Percentiles rank a stretch among this genome's conserved stretches.
These are phyloP conservation scores for Pleurotus tuoliensis DNA, from an alignment of 768 basidiomycete species.

Conservation along the genomic window DNA sequence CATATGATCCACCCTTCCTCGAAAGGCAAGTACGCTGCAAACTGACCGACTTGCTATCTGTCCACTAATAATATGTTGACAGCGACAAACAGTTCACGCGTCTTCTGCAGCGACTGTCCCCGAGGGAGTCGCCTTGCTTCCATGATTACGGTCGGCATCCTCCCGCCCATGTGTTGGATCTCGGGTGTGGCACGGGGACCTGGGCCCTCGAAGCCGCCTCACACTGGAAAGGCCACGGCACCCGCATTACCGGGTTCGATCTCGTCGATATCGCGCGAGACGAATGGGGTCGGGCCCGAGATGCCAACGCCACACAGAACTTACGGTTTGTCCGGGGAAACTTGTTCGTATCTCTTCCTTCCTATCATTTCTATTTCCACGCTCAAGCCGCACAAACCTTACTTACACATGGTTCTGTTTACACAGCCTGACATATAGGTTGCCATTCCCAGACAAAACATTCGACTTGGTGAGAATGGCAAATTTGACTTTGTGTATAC, in stretches of 20 bases:
- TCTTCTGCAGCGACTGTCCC: constrained; percentile 1
- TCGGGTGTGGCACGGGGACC: constrained; percentile 4
- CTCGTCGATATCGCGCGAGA: constrained; percentile 1
- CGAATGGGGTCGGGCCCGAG: constrained; percentile 4
- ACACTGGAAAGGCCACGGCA: constrained; percentile 3
- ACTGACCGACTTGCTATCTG: neutral
- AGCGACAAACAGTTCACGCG: constrained; percentile 2
- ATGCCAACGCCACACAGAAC: constrained; percentile 12
- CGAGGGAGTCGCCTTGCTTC: constrained; percentile 5
- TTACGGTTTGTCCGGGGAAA: constrained; percentile 36
- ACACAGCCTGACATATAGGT: constrained; percentile 30
- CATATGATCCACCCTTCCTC: constrained; percentile 6
- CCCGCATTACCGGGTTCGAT: constrained; percentile 3
- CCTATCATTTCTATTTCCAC: neutral
- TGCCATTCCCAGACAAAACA: constrained; percentile 39
- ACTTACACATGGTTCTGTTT: neutral
- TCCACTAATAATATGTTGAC: neutral
- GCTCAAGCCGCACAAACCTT: neutral
- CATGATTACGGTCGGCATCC: constrained; percentile 8
- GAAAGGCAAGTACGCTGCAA: neutral
- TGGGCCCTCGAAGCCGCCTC: constrained; percentile 7
- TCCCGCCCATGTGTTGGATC: neutral
- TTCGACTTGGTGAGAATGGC: constrained; percentile 52
- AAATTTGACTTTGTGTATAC: constrained; percentile 37
- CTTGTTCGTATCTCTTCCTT: constrained; percentile 32